phyloP scores from a whole-genome alignment of 2,329 filamentous ascomycete species.

The Macroventuria anomochaeta region DNA sequence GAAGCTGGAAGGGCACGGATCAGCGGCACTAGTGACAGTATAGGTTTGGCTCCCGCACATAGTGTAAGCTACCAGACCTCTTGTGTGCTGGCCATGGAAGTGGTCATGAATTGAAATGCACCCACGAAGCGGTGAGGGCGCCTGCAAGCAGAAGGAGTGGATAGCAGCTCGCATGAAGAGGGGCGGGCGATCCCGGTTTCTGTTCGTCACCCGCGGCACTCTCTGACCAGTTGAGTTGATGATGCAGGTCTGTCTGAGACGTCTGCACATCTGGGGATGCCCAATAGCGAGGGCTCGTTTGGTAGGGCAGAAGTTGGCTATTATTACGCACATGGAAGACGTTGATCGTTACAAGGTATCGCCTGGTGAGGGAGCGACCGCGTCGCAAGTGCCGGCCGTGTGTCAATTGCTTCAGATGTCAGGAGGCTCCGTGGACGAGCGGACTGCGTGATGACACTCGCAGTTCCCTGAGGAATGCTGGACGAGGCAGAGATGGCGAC shows the following conservation, averaged over 20 bases:
- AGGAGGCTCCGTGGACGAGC: slow-evolving; percentile 6
- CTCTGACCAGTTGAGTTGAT: slow-evolving; percentile 9
- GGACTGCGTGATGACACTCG: slow-evolving; percentile 4
- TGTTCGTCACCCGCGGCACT: slow-evolving; percentile 14
- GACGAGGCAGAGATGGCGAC: slow-evolving; percentile 11
- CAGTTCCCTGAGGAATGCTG: slow-evolving; percentile 13
- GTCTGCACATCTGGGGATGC: slow-evolving; percentile 19
- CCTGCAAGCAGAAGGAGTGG: slow-evolving; percentile 13
- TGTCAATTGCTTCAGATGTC: slow-evolving; percentile 7
- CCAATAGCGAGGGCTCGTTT: slow-evolving; percentile 9
- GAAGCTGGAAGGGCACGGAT: slow-evolving; percentile 17
- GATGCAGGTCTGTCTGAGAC: slow-evolving; percentile 12
- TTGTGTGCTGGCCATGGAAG: slow-evolving; percentile 12
- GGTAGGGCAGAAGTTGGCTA: slow-evolving; percentile 8
- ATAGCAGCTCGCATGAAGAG: slow-evolving; percentile 12
- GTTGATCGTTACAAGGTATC: slow-evolving; percentile 15
- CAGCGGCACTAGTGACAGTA: slow-evolving; percentile 12
- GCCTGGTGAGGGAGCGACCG: slow-evolving; percentile 9
- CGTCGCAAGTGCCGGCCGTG: slow-evolving; percentile 7
- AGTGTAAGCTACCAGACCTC: slow-evolving; percentile 15
- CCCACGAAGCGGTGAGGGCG: slow-evolving; percentile 30
- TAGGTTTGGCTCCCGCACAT: slow-evolving; percentile 6
- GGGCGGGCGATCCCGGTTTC: slow-evolving; percentile 37
- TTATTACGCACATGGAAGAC: slow-evolving; percentile 15
- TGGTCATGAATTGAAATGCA: not conserved